Conservation (phyloP, 2,329 filamentous ascomycete genomes). For the Cladophialophora yegresii region DNA sequence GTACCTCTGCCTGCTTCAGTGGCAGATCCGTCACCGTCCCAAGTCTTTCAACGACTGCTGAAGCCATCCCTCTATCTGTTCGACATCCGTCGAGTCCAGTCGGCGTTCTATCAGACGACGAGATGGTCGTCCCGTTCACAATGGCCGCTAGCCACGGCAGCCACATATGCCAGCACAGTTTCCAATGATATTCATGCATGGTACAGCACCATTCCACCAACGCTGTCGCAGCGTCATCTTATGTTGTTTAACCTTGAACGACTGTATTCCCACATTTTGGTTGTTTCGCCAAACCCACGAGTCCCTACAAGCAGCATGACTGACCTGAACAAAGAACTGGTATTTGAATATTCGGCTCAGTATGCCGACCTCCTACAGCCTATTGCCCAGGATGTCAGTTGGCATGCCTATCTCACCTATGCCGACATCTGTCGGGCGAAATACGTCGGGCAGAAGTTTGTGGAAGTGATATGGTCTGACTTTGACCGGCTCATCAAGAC, state of each 20-base stretch:
- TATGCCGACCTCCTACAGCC: conserved; percentile 75
- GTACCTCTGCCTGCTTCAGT: conserved; percentile 70
- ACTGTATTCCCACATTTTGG: conserved; percentile 87
- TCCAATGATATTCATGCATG: conserved; percentile 68
- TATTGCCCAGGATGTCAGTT: conserved; percentile 61
- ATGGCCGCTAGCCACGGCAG: conserved; percentile 70
- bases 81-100: conserved; percentile 80
- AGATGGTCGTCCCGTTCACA: conserved; percentile 61
- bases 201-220: conserved; percentile 72
- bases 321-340: conserved; percentile 74
- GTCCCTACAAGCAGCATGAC: conserved; percentile 64
- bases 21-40: conserved; percentile 34
- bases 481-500: conserved; percentile 48
- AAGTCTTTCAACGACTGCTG: conserved; percentile 58
- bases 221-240: conserved; percentile 65
- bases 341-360: conserved; percentile 83
- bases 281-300: conserved; percentile 76
- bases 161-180: conserved; percentile 48
- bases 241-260: conserved; percentile 84
- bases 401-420: conserved; percentile 74
- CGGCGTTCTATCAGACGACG: conserved; percentile 83
- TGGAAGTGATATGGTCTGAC: conserved; percentile 58
- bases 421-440: conserved; percentile 84
- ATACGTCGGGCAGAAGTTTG: conserved; percentile 63
- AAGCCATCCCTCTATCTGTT: conserved; percentile 77